phyloP scores from a whole-genome alignment of 345 rosid species.

The Corymbia maculata region DNA sequence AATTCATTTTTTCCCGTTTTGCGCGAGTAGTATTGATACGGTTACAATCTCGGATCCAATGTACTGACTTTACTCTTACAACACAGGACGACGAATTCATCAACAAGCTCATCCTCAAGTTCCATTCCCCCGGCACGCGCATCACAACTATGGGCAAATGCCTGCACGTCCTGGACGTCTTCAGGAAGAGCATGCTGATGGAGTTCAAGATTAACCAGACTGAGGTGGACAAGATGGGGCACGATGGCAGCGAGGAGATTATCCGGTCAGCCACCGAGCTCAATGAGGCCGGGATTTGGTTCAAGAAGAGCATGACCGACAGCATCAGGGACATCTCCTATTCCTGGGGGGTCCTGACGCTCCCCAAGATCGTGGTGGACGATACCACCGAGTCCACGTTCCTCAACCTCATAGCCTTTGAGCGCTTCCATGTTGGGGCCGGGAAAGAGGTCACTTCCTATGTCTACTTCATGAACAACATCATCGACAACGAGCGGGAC shows the following conservation, averaged over 20 bases:
- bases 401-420: conserved; percentile 11
- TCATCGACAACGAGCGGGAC: conserved; percentile 31
- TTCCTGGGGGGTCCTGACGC: not conserved
- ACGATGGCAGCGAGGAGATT: not conserved
- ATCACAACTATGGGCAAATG: not conserved
- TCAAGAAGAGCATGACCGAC: not conserved
- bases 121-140: not conserved
- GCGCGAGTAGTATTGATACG: not conserved
- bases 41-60: not conserved
- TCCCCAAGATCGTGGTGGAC: not conserved
- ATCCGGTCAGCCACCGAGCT: not conserved
- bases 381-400: conserved; percentile 2
- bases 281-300: not conserved
- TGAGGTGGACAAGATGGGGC: not conserved
- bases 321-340: conserved; percentile 6
- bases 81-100: not conserved
- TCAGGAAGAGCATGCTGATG: not conserved
- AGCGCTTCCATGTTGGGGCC: conserved; percentile 18
- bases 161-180: conserved; percentile 4
- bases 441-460: conserved; percentile 33
- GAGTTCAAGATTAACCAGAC: not conserved
- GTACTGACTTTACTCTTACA: not conserved
- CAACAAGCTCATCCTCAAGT: not conserved
- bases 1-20: not conserved
- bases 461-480: conserved; percentile 35